Evolutionary conservation across 345 rosid species (phyloP), one percentile per base, ranked within the genome.

Genomic region (Geranium brycei): DNA sequence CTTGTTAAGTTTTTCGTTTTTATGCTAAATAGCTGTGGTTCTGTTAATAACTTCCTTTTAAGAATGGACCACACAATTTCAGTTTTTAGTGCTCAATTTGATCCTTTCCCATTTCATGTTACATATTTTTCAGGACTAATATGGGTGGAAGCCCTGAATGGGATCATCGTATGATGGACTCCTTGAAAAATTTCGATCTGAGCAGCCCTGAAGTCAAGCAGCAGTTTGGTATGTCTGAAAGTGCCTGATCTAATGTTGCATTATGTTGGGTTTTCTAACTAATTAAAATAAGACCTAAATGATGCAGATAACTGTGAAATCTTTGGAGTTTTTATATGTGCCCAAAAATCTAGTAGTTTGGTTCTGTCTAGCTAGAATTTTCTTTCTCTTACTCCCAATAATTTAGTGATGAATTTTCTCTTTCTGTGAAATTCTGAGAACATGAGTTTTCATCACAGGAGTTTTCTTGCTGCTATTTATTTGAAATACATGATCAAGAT

Each of bases 141-240:
- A 90, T 93, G 97, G 71, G 91, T 63, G 97, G 96, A 64, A 86
- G 83, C 60, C 77, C 75, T 77, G 95, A 82, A 78, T 93, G 95
- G 97, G 91, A 90, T 69, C 70, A 74, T 70, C 77, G 77, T 63
- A 84, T 93, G 96, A 74, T 78, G 80, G 97, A 93, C 4, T 83
- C 91, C 38, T 73, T 88, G 64, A 90, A 85, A 78, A 84, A 83
- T 67, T 93, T 93, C 71, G 95, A 93, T 73, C 85, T 90, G 41
- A 85, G 73, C 71, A 93, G 96, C 75, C 91, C 97, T 53, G 99
- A 93, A 71, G 91, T 88, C 51, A 88, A 93, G 70, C 95, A 93
- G 73, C 96, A 93, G 67, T 93, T 93, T 70, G 91, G 99, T 93
- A 76, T 85, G 89, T 78, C 31, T 47, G 53, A 13, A 47, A 3